Conservation (phyloP, 345 rosid genomes). For the Dimocarpus longan region DNA sequence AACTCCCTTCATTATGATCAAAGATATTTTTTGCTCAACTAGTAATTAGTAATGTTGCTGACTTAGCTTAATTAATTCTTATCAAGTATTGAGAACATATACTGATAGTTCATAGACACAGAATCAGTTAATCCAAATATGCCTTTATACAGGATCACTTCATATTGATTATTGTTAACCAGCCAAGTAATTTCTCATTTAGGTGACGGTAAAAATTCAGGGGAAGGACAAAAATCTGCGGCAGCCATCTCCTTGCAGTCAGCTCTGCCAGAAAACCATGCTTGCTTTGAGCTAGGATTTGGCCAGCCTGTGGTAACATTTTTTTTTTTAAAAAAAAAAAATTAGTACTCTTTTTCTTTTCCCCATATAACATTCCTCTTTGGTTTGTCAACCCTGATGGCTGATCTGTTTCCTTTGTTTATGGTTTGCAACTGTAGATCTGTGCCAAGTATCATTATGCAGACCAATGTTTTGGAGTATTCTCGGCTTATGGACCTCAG, state of each 20-base stretch:
- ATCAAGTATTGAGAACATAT: neutral
- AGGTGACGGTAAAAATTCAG: conserved; percentile 62
- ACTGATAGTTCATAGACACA: neutral
- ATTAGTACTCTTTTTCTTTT: neutral
- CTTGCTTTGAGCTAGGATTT: conserved; percentile 63
- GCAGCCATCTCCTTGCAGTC: conserved; percentile 52
- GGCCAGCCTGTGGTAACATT: conserved; percentile 65
- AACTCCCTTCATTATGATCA: neutral
- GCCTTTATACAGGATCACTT: neutral
- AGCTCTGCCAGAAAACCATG: conserved; percentile 46
- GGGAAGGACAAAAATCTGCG: conserved; percentile 52
- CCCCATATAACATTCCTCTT: neutral
- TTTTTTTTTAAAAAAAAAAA: neutral
- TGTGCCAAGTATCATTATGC: conserved; percentile 59
- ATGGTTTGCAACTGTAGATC: conserved; percentile 40
- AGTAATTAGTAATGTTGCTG: neutral
- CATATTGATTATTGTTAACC: conserved; percentile 15
- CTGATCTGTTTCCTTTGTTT: conserved; percentile 18
- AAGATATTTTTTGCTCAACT: neutral
- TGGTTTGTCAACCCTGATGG: conserved; percentile 14
- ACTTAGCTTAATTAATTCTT: neutral
- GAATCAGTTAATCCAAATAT: neutral
- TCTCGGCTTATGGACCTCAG: conserved; percentile 73
- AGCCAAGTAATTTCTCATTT: conserved; percentile 24
- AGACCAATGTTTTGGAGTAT: conserved; percentile 76